Evolutionary conservation across 192 early-diverging fungal genomes (phyloP), one percentile per base, ranked within the genome.

Genomic region (Backusella westeae): DNA sequence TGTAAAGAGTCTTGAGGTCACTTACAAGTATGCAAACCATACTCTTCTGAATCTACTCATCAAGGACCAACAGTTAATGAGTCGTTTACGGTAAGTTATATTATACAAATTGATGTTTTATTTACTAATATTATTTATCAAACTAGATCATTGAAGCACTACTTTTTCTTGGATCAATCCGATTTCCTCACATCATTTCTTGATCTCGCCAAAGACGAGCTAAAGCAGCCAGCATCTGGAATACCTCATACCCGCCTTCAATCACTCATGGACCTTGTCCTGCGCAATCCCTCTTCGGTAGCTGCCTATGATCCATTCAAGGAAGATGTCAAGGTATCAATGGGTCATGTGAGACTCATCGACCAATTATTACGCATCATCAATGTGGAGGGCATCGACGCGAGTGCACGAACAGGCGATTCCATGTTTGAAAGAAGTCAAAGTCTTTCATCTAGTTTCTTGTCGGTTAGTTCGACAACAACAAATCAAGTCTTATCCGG

Each of bases 171-270:
- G 73, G 95, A 97, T 78, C 94, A 94, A 78, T 94, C 94, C 0
- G 98, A 99, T 78, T 99, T 93, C 77, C 81, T 99, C 56, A 94
- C 91, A 1, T 96, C 96, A 52, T 99, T 99, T 79, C 77, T 99
- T 53, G 98, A 99, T 78, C 83, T 98, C 36, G 95, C 95, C 15
- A 85, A 86, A 21, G 83, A 79, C 15, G 93, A 97, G 75, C 78
- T 97, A n/a, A 88, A 90, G 49, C 87, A 90, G 39, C 93, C 95
- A 10, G 85, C 88, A 34, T 80, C 81, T 26, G 86, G 93, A 7
- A 91, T 97, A 6, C 84, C 90, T 3, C 44, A 93, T 5, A 91
- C 88, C 1, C 90, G 92, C 32, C 81, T 99, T 12, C 92, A 92
- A 77, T 93, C 94, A 4, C 86, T 97, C 8, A 82, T 98, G 73